These are phyloP conservation scores for Hypoxylon sp. DNA, from an alignment of 2,329 filamentous ascomycete species.

Conservation along the genomic window DNA sequence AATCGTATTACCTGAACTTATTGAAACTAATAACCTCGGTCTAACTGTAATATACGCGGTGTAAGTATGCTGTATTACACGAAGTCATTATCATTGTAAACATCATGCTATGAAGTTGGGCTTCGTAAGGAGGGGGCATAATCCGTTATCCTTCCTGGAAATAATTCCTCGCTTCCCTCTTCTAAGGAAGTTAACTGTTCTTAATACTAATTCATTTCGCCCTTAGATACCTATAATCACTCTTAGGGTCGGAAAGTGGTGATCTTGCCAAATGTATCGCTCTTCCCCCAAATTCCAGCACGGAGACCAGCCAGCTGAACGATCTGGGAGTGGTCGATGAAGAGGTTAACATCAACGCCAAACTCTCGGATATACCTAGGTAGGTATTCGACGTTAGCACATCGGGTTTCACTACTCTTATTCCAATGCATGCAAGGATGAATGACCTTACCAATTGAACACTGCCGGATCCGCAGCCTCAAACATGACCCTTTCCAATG, in stretches of 20 bases:
- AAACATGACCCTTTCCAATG: constrained; percentile 64
- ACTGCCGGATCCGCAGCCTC: constrained; percentile 64
- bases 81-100: no score
- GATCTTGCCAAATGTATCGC: constrained; percentile 63
- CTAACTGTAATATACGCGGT: no score
- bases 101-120: no score
- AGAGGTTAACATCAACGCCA: constrained; percentile 64
- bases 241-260: constrained; percentile 46
- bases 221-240: no score
- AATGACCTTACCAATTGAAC: constrained; percentile 60
- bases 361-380: constrained; percentile 58
- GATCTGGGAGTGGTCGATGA: constrained; percentile 66
- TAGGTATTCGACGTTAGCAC: not conserved
- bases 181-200: no score
- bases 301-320: constrained; percentile 62
- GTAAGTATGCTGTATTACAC: no score
- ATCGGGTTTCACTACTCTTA: not conserved
- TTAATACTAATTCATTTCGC: no score
- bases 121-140: no score
- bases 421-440: not conserved
- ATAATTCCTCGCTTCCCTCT: no score
- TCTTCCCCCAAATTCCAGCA: constrained; percentile 63
- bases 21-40: no score
- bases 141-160: no score
- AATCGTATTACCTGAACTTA: no score